Evolutionary conservation across 192 early-diverging fungal species (phyloP).

Genomic region (Podila verticillata): DNA sequence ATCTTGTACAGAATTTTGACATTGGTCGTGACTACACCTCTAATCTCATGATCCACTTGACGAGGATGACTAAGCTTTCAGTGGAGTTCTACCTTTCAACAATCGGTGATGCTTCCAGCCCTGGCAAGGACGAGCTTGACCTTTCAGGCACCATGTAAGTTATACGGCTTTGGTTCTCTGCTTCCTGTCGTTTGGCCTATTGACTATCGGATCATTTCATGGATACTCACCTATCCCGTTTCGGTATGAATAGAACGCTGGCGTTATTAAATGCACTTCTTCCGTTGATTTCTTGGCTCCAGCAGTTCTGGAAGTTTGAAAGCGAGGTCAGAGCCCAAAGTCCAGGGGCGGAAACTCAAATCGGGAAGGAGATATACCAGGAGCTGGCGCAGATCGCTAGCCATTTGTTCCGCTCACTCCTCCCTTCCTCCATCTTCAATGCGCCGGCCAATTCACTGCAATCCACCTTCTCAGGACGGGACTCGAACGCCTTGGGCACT

Average conservation of each 20-base stretch:
- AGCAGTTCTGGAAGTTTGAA: conserved; percentile 35
- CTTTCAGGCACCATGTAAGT: conserved; percentile 43
- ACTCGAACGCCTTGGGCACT: conserved; percentile 1
- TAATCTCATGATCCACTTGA: conserved; percentile 27
- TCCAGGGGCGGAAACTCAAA: conserved; percentile 1
- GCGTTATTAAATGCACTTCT: conserved; percentile 35
- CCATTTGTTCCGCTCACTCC: conserved; percentile 17
- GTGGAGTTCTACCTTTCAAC: conserved; percentile 34
- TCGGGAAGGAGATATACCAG: conserved; percentile 44
- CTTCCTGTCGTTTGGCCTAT: background rate
- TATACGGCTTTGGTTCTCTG: background rate
- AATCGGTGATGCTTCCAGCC: conserved; percentile 8
- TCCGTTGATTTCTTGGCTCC: conserved; percentile 37
- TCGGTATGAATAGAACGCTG: conserved; percentile 27
- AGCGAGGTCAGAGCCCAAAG: background rate
- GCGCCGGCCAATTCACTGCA: background rate
- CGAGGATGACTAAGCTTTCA: conserved; percentile 37
- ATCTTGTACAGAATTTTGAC: conserved; percentile 43
- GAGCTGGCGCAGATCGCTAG: conserved; percentile 26
- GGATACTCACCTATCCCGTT: too few relatives aligned
- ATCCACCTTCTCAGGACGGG: conserved; percentile 2
- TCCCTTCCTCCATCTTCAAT: conserved; percentile 16
- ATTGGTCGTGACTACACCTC: conserved; percentile 30
- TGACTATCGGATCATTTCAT: background rate
- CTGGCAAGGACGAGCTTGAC: conserved; percentile 30